Evolutionary conservation across 306 rosid genomes (phyloP), one percentile per base, ranked within the genome.

Genomic region (Begonia peltatifolia): DNA sequence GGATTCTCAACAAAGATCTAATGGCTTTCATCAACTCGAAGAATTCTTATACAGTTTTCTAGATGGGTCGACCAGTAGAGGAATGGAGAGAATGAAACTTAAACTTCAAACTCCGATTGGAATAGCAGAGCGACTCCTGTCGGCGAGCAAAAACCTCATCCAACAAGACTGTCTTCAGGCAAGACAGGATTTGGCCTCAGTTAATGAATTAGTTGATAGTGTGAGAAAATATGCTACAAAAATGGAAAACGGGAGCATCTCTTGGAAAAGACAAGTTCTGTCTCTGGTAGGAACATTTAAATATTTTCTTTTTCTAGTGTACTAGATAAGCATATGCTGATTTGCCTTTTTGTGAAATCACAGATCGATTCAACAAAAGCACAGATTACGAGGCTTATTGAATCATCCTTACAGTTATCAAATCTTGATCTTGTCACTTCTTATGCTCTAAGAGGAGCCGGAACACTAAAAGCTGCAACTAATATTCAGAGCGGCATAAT

Each of bases 41-140:
- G 73, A 69, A 55, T 85, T 78, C 79, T 71, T 90, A 75, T 73
- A 74, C 62, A 83, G 92, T 71, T 86, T 83, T 59, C 55, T 90
- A 63, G 99, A 85, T 67, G 95, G 95, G 48, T 86, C 95, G 69
- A 76, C 99, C 55, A 73, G 76, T 10, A 59, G 65, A 10, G 99
- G 99, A 74, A 79, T 73, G 87, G 94, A 90, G 70, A 80, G 99
- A 69, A 80, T 90, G 86, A 83, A 71, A 75, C 87, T 90, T 55
- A 90, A 90, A 68, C 84, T 90, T 54, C 92, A 75, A 80, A 90
- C 99, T 41, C 99, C 97, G 2, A 49, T 86, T 64, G 82, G 62
- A 65, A 83, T 90, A 74, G 99, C 87, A 11, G 92, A 86, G n/a
- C 80, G 82, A 41, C 78, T 90, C 17, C 76, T 90, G 50, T 68